Evolutionary conservation across 2,329 filamentous ascomycete genomes (phyloP).

Genomic region (Diaporthe destruens): DNA sequence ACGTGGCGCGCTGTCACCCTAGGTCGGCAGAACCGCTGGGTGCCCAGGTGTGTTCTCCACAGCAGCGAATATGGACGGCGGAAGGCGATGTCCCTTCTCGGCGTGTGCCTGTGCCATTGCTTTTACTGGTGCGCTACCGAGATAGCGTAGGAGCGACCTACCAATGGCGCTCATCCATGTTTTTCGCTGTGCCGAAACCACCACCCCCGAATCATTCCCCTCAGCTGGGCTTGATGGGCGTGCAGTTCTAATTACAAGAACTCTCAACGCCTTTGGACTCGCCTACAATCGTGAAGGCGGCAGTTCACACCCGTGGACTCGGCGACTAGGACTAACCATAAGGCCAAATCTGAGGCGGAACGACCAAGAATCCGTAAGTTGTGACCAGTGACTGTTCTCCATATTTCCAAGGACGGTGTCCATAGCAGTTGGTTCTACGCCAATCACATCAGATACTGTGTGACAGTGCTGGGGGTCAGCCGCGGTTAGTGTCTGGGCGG

Average conservation of each 20-base stretch:
- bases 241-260: neutral
- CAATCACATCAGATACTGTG: too few species aligned
- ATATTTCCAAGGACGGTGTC: neutral
- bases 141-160: neutral
- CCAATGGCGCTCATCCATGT: neutral
- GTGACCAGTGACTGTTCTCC: too few species aligned
- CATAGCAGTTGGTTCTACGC: neutral
- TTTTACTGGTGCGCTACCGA: neutral
- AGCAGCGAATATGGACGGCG: neutral
- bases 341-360: neutral
- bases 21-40: neutral
- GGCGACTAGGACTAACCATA: neutral
- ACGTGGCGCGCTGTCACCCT: neutral
- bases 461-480: neutral
- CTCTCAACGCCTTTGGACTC: neutral
- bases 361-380: too few species aligned
- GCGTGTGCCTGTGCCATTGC: neutral
- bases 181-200: neutral
- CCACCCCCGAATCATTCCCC: neutral
- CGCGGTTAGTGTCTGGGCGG: conserved; percentile 12
- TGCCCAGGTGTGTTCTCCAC: neutral
- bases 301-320: neutral
- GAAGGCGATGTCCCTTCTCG: conserved; percentile 16
- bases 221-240: neutral
- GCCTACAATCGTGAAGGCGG: neutral